Evolutionary conservation across 257 asterid species (phyloP).

Genomic region (Lavandula angustifolia): DNA sequence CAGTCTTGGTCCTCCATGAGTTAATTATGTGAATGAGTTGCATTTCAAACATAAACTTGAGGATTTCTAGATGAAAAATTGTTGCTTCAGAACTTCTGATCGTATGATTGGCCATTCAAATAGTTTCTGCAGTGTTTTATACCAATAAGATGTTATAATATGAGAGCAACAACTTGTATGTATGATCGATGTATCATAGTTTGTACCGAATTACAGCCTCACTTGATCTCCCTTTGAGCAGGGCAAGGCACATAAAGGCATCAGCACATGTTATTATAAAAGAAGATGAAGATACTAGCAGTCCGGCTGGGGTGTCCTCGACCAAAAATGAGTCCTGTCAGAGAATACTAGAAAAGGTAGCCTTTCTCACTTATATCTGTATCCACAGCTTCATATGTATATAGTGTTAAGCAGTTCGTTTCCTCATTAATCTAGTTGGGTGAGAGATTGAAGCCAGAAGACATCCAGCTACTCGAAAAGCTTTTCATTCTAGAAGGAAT

Average conservation of each 20-base stretch:
- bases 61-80: not conserved
- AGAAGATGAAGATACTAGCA: constrained; percentile 45
- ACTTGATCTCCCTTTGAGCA: constrained; percentile 38
- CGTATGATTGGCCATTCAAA: not conserved
- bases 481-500: constrained; percentile 67
- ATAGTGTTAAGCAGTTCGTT: constrained; percentile 28
- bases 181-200: not conserved
- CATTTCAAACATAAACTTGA: not conserved
- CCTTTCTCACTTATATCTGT: constrained; percentile 18
- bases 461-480: constrained; percentile 67
- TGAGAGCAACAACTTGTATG: constrained; percentile 5
- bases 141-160: too few relatives aligned
- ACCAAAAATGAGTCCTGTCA: constrained; percentile 53
- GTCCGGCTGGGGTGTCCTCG: constrained; percentile 27
- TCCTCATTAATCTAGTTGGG: constrained; percentile 50
- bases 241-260: constrained; percentile 84
- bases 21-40: not conserved
- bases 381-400: constrained; percentile 16
- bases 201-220: constrained; percentile 8
- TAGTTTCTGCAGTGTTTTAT: too few relatives aligned
- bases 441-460: constrained; percentile 53
- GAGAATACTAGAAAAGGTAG: constrained; percentile 64
- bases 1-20: not conserved
- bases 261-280: constrained; percentile 37
- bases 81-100: constrained; percentile 5